A percentile compares a stretch with the other conserved stretches of the same genome.
Conservation (phyloP, 169 alveolate species). For the Plasmodium ovale region DNA sequence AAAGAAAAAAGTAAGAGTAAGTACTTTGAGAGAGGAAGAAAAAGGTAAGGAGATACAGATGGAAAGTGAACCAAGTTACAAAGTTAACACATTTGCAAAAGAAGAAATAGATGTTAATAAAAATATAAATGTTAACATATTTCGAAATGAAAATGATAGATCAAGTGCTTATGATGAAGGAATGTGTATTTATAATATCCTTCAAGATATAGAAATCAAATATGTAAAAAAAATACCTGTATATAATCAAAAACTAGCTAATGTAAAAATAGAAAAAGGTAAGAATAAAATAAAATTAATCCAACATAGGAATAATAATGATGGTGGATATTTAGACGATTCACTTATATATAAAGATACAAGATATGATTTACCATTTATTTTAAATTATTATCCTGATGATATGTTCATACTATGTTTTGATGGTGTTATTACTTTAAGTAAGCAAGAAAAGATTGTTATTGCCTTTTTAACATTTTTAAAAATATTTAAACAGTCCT, state of each 20-base stretch:
- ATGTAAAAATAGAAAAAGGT: constrained; percentile 3
- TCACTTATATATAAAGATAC: constrained; percentile 24
- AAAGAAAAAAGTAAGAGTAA: not conserved
- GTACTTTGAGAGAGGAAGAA: not conserved
- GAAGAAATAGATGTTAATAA: constrained; percentile 31
- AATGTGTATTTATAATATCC: not conserved
- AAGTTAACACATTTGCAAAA: constrained; percentile 13
- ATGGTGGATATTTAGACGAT: not conserved
- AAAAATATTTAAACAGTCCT: constrained; percentile 14
- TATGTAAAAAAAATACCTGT: constrained; percentile 25
- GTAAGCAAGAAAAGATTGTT: constrained; percentile 56
- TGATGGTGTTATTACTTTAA: constrained; percentile 68
- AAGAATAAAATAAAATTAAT: not conserved
- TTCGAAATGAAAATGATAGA: constrained; percentile 1
- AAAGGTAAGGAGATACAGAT: not conserved
- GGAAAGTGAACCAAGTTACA: not conserved
- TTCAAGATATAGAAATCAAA: constrained; percentile 32
- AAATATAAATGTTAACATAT: constrained; percentile 41
- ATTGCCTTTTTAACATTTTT: constrained; percentile 61
- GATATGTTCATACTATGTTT: constrained; percentile 66
- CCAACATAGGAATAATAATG: not conserved
- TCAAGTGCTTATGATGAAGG: constrained; percentile 47
- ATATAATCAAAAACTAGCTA: not conserved
- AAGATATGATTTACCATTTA: constrained; percentile 29
- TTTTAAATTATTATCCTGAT: constrained; percentile 41